These are phyloP conservation scores for Pisolithus marmoratus DNA, from an alignment of 768 basidiomycete species.

Conservation along the genomic window DNA sequence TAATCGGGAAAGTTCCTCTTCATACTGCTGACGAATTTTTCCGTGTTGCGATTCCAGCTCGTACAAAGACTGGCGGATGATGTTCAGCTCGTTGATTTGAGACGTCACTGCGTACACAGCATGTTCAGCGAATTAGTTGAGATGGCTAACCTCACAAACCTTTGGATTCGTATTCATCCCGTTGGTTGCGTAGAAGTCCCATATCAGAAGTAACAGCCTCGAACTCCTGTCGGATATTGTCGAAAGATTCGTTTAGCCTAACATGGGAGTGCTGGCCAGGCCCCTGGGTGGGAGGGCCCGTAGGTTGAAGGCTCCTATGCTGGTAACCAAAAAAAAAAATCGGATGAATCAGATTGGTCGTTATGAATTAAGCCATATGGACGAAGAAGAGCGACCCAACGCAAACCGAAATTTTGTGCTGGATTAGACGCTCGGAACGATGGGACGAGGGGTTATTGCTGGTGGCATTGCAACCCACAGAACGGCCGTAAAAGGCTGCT, in stretches of 20 bases:
- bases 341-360: slow-evolving; percentile 12
- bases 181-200: slow-evolving; percentile 60
- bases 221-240: slow-evolving; percentile 79
- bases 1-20: slow-evolving; percentile 73
- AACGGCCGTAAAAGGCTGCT: background rate
- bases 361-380: background rate
- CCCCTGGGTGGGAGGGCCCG: slow-evolving; percentile 39
- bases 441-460: slow-evolving; percentile 1
- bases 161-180: slow-evolving; percentile 88
- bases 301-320: slow-evolving; percentile 54
- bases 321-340: slow-evolving; percentile 22
- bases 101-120: slow-evolving; percentile 46
- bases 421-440: slow-evolving; percentile 1
- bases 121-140: slow-evolving; percentile 5
- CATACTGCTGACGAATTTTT: slow-evolving; percentile 82
- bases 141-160: slow-evolving; percentile 42
- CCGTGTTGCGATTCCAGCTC: slow-evolving; percentile 87
- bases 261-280: slow-evolving; percentile 34
- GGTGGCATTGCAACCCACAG: background rate
- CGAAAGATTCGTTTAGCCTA: slow-evolving; percentile 73
- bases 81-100: slow-evolving; percentile 87
- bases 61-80: slow-evolving; percentile 85
- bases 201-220: slow-evolving; percentile 69
- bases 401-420: slow-evolving; percentile 21
- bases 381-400: slow-evolving; percentile 2